A percentile compares a stretch with the other conserved stretches of the same genome.
phyloP scores from a whole-genome alignment of 1,284 basidiomycete species.

The Apiotrichum sp. region DNA sequence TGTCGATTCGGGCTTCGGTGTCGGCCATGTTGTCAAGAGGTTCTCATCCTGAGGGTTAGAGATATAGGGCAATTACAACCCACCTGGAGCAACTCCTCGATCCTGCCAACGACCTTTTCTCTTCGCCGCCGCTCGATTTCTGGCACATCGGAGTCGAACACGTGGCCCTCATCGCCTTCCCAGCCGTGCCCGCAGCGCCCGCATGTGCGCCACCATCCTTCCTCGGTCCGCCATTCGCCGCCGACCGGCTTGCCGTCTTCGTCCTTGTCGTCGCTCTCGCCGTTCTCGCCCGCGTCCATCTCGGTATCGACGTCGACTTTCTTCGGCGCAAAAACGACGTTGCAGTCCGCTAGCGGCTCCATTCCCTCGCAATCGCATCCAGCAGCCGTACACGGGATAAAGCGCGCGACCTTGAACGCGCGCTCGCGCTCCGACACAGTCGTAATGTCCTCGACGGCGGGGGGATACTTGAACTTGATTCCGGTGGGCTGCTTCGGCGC shows the following conservation, averaged over 20 bases:
- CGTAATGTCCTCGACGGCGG: slow-evolving; percentile 28
- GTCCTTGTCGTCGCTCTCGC: too few relatives aligned
- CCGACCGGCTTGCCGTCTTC: too few relatives aligned
- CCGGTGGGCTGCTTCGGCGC: background rate
- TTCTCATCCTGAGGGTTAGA: slow-evolving; percentile 57
- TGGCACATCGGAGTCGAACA: slow-evolving; percentile 40
- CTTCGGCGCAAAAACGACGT: slow-evolving; percentile 56
- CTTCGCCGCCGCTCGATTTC: slow-evolving; percentile 52
- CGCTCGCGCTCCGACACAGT: slow-evolving; percentile 29
- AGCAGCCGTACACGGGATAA: slow-evolving; percentile 31
- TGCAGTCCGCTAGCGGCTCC: slow-evolving; percentile 57
- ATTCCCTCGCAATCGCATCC: slow-evolving; percentile 61
- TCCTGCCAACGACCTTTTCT: slow-evolving; percentile 67
- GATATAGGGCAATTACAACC: slow-evolving; percentile 15
- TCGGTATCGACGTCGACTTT: slow-evolving; percentile 54
- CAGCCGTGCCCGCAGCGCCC: slow-evolving; percentile 65
- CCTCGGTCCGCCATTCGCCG: slow-evolving; percentile 21
- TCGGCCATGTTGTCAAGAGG: slow-evolving; percentile 70
- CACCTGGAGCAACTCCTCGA: slow-evolving; percentile 82
- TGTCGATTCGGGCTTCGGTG: slow-evolving; percentile 58
- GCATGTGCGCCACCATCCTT: slow-evolving; percentile 61
- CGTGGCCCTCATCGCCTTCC: slow-evolving; percentile 63
- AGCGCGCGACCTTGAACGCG: slow-evolving; percentile 44
- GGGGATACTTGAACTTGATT: slow-evolving; percentile 29
- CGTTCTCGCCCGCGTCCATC: slow-evolving; percentile 34